Base-by-base conservation (phyloP, 2,329 filamentous ascomycete species). In the Tolypocladium paradoxum region DNA sequence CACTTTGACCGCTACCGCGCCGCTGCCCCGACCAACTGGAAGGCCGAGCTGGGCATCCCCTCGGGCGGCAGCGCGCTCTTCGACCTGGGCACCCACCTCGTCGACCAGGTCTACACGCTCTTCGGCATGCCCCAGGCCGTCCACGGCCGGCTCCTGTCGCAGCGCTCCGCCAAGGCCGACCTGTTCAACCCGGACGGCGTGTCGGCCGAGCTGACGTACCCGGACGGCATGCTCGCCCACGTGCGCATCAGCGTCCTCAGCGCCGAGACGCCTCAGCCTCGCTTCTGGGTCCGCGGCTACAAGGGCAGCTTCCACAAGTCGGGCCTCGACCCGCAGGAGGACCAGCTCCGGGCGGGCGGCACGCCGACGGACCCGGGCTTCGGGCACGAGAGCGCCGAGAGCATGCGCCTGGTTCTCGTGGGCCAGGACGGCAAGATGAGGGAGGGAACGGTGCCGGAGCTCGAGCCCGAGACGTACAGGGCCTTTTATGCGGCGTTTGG, bases 1-100 rank as follows among this genome's bases (percentile, higher is more conserved):
- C 87, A 91, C 71, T 91, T 91, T 63, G 88, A 92, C 67, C 82
- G 88, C 20, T 84, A 87, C 70, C 79, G 83, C 20, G 75, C 84
- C 16, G 74, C 76, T 33, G 73, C 76, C 38, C 79, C 82, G 27
- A 65, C 73, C 53, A 76, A 71, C 49, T 92, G 88, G 88, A 90
- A 90, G 74, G 79, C 76, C 38, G 67, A 65, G 16, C 73, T 86
- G 52, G 69, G 74, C 33, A 78, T 85, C 62, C 65, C 70, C 20
- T 74, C 83, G 18, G 87, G 83, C 12, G 83, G 84, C 38, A 84
- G 85, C 36, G 83, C 75, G 24, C 72, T 90, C 24, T 91, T 85
- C 63, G 88, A 91, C 62, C 74, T 92, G 1, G 88, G 88, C 45
- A 82, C 84, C 5, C 88, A 92, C 66, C 73, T 91, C 49, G 74